These are phyloP conservation scores for Dovyalis caffra DNA, from an alignment of 345 rosid genomes.

Conservation along the genomic window DNA sequence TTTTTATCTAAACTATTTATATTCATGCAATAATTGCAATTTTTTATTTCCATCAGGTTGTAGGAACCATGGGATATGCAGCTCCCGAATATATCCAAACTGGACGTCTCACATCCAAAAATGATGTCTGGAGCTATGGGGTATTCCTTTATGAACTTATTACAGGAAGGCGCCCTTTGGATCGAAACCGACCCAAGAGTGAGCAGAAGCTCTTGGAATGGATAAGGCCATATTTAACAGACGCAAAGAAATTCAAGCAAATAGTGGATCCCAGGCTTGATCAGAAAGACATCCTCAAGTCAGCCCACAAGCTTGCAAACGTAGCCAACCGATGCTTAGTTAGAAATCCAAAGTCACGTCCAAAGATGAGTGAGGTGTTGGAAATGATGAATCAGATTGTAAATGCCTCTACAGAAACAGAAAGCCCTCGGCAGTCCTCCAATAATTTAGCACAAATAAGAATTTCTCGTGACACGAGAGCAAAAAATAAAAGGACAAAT, in stretches of 20 bases:
- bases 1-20: neutral
- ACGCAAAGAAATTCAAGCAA: slow-evolving; percentile 48
- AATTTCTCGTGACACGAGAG: slow-evolving; percentile 20
- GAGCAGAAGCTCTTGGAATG: slow-evolving; percentile 90
- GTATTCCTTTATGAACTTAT: slow-evolving; percentile 92
- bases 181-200: slow-evolving; percentile 66
- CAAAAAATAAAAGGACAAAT: slow-evolving; percentile 38
- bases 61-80: slow-evolving; percentile 92
- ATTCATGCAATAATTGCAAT: neutral
- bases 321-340: slow-evolving; percentile 77
- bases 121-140: slow-evolving; percentile 89
- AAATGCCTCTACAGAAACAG: slow-evolving; percentile 37
- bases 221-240: slow-evolving; percentile 72
- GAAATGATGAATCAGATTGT: slow-evolving; percentile 56
- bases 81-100: slow-evolving; percentile 88
- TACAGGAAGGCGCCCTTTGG: slow-evolving; percentile 82
- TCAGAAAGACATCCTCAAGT: slow-evolving; percentile 44
- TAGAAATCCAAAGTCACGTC: slow-evolving; percentile 70
- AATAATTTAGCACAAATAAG: slow-evolving; percentile 27
- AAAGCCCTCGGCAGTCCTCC: slow-evolving; percentile 40
- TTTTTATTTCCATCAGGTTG: slow-evolving; percentile 48
- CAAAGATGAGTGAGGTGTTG: slow-evolving; percentile 90
- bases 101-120: slow-evolving; percentile 80
- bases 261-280: slow-evolving; percentile 73
- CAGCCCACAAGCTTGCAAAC: slow-evolving; percentile 59